These are phyloP conservation scores for Wickerhamomyces kurtzmanii DNA, from an alignment of 805 yeast genomes.

Conservation along the genomic window DNA sequence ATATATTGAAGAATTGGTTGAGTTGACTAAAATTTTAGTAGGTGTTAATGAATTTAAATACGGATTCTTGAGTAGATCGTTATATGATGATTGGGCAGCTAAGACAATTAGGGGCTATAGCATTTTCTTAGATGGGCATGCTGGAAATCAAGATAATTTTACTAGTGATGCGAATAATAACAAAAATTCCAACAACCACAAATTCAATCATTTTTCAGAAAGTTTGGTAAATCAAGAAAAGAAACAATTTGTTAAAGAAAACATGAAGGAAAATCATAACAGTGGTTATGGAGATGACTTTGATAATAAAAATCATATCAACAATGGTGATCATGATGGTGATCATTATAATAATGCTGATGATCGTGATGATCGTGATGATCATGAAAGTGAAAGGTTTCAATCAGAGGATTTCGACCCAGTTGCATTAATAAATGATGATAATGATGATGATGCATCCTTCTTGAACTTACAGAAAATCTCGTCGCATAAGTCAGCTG, in stretches of 20 bases:
- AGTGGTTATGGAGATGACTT: constrained; percentile 4
- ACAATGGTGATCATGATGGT: constrained; percentile 3
- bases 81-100: constrained; percentile 31
- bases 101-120: constrained; percentile 27
- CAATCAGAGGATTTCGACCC: too few relatives aligned
- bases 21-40: constrained; percentile 29
- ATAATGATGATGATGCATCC: too few relatives aligned
- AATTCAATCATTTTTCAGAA: too few relatives aligned
- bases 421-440: constrained; percentile 2
- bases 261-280: constrained; percentile 5
- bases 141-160: background rate
- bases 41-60: constrained; percentile 41
- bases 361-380: constrained; percentile 4
- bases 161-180: background rate
- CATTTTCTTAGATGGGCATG: background rate
- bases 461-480: background rate
- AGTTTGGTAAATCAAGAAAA: background rate
- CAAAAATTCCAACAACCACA: too few relatives aligned
- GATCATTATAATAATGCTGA: constrained; percentile 2
- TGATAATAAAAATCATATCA: background rate
- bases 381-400: too few relatives aligned
- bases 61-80: constrained; percentile 39
- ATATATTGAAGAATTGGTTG: constrained; percentile 35
- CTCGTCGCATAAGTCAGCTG: background rate
- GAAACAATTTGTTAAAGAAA: constrained; percentile 1